These are phyloP conservation scores for Przewalskia tangutica DNA, from an alignment of 257 asterid genomes.

Conservation along the genomic window DNA sequence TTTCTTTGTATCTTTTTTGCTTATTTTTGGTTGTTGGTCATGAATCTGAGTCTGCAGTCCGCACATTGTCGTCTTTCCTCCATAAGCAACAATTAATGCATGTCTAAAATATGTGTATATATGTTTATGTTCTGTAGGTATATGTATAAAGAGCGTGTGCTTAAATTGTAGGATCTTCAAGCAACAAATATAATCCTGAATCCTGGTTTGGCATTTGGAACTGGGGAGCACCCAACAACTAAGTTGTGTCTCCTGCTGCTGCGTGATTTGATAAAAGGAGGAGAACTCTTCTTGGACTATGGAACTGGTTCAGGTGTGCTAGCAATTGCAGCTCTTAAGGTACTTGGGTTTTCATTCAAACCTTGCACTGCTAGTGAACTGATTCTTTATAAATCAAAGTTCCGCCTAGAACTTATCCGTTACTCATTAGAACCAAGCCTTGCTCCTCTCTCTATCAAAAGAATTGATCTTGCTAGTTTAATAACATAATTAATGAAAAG, in stretches of 20 bases:
- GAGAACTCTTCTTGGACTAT: constrained; percentile 76
- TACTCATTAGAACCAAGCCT: not conserved
- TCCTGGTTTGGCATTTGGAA: constrained; percentile 96
- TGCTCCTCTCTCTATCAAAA: not conserved
- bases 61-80: not conserved
- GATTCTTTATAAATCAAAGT: not conserved
- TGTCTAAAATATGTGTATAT: not conserved
- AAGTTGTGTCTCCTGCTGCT: constrained; percentile 71
- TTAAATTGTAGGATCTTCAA: constrained; percentile 45
- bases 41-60: not conserved
- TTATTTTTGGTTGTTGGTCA: not conserved
- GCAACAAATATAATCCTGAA: constrained; percentile 69
- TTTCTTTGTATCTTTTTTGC: not conserved
- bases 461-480: not conserved
- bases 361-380: not conserved
- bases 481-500: not conserved
- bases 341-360: constrained; percentile 7
- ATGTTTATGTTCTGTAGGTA: not conserved
- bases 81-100: not conserved
- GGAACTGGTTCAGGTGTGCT: constrained; percentile 97
- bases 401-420: not conserved
- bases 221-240: constrained; percentile 94
- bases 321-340: constrained; percentile 90
- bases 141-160: not conserved
- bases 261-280: constrained; percentile 60